Conservation (phyloP, 495 filamentous ascomycete species). For the Xylona heveae region DNA sequence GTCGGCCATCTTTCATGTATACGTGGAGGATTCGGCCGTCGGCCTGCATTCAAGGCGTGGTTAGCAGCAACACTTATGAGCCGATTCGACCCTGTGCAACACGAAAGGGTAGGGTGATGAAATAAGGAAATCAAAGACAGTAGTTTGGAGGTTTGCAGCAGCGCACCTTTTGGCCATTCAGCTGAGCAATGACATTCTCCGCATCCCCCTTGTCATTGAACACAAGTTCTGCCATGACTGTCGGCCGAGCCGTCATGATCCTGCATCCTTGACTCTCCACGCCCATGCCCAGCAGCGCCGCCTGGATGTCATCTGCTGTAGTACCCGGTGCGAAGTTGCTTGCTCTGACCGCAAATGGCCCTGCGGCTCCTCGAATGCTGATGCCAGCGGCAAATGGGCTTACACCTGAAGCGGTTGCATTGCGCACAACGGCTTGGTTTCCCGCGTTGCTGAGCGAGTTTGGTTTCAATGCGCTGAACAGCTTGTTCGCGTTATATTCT, state of each 20-base stretch:
- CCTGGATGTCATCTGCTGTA: slow-evolving; percentile 83
- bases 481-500: slow-evolving; percentile 13
- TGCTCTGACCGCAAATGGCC: slow-evolving; percentile 64
- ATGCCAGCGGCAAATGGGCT: too few relatives aligned
- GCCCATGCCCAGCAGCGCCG: slow-evolving; percentile 51
- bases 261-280: slow-evolving; percentile 52
- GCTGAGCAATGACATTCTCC: slow-evolving; percentile 59
- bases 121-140: neutral
- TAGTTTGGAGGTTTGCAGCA: slow-evolving; percentile 1
- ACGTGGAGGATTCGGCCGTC: slow-evolving; percentile 69
- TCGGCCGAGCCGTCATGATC: slow-evolving; percentile 45
- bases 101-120: too few relatives aligned
- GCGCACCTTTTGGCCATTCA: slow-evolving; percentile 68
- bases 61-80: slow-evolving; percentile 12
- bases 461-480: slow-evolving; percentile 16
- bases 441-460: slow-evolving; percentile 9
- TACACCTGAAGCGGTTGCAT: slow-evolving; percentile 10
- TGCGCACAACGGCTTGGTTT: slow-evolving; percentile 13
- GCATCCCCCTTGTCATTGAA: slow-evolving; percentile 61
- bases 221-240: slow-evolving; percentile 68
- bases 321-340: slow-evolving; percentile 86
- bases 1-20: slow-evolving; percentile 38
- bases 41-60: slow-evolving; percentile 32
- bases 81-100: too few relatives aligned
- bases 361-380: slow-evolving; percentile 58